Conservation (phyloP, 2,329 filamentous ascomycete species). For the Aureobasidium sp. region DNA sequence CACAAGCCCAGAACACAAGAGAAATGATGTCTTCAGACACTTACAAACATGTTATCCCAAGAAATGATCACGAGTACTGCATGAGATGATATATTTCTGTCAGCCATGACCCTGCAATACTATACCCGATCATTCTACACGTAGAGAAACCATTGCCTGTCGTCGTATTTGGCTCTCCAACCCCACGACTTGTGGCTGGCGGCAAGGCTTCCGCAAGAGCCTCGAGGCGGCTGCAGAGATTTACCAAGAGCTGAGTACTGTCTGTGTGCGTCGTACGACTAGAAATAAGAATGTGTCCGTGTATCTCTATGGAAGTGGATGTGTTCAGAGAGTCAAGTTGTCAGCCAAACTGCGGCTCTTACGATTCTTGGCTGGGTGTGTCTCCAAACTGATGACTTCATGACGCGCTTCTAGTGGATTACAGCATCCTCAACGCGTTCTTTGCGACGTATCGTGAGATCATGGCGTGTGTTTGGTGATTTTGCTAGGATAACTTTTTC, state of each 20-base stretch:
- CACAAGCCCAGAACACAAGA: too few species aligned
- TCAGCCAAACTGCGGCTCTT: slow-evolving; percentile 5
- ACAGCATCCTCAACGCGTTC: slow-evolving; percentile 1
- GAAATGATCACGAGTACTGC: not conserved
- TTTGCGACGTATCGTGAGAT: slow-evolving; percentile 7
- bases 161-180: not conserved
- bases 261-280: slow-evolving; percentile 7
- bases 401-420: slow-evolving; percentile 4
- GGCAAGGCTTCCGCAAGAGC: not conserved
- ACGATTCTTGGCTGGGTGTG: not conserved
- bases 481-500: not conserved
- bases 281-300: not conserved
- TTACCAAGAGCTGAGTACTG: not conserved
- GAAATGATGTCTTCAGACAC: too few species aligned
- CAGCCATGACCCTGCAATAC: not conserved
- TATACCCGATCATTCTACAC: not conserved
- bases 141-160: not conserved
- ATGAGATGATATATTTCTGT: not conserved
- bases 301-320: not conserved
- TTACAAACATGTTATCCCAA: too few species aligned
- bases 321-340: not conserved
- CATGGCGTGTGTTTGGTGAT: slow-evolving; percentile 8
- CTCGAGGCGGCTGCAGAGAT: not conserved
- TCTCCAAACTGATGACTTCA: slow-evolving; percentile 4
- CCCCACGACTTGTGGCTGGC: not conserved